Base-by-base conservation (phyloP, 352 stramenopile species). In the Phytophthora citricola region DNA sequence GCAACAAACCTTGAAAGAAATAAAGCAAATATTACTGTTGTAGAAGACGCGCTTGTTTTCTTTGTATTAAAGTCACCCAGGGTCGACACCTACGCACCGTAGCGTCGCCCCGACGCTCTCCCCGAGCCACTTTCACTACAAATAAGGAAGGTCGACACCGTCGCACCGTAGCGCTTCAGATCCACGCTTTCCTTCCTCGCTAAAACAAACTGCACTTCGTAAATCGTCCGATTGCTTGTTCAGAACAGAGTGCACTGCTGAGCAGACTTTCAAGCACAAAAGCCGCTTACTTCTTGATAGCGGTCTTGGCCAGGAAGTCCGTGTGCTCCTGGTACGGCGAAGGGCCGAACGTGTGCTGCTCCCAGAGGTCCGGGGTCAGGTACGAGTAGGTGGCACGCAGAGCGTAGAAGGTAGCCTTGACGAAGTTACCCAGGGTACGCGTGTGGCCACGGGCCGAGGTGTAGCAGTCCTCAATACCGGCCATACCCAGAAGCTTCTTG, bases 341-440 rank as follows among this genome's bases (percentile, higher is more conserved):
- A 26, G 87, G 73, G 50, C 81, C 72, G 69, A 98, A 92, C 56
- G 90, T 67, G 78, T 98, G 98, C 70, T 99, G 94, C 81, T 97
- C 94, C 98, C 98, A 99, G 66, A 99, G 91, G 74, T 99, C 97
- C 52, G 98, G 98, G 69, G 92, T 98, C 75, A 99, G 83, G 94
- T 99, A 99, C 71, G 93, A 81, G 90, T 99, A 99, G 29, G 97
- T 99, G 62, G 97, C 96, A 43, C 89, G 85, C 24, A 99, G 88
- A 46, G 98, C 98, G 79, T 98, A 98, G 89, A 99, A 99, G 53
- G 98, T 98, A 41, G 97, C 98, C 96, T 99, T 99, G 76, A 99
- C 97, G 80, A 99, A 99, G 96, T 99, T 99, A 79, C 98, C 98
- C 76, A 99, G 97, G 62, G 98, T 99, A 80, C 98, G 97, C 69